These are phyloP conservation scores for Emmonsiellopsis sp. DNA, from an alignment of 2,329 filamentous ascomycete species.

Conservation along the genomic window DNA sequence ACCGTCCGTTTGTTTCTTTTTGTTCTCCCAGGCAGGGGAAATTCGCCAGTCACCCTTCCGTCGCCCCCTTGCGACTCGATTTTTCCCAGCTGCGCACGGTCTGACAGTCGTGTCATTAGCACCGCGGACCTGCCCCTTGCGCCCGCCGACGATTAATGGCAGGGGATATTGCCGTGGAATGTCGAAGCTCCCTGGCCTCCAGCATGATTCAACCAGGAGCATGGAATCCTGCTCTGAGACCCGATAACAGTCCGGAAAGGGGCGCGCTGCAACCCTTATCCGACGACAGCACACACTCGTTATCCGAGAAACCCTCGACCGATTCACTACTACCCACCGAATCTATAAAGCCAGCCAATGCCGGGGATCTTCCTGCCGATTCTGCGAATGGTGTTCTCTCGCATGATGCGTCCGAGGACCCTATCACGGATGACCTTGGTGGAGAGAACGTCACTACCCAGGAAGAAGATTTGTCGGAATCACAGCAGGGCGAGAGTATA, in stretches of 20 bases:
- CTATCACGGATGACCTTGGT: not conserved
- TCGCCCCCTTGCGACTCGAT: not conserved
- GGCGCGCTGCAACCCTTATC: not conserved
- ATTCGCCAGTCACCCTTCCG: not conserved
- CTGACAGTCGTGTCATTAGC: not conserved
- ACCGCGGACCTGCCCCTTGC: no score
- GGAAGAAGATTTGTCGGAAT: not conserved
- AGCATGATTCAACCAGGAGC: constrained; percentile 21
- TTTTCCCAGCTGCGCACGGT: not conserved
- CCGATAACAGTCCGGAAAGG: constrained; percentile 24
- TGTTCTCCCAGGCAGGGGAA: not conserved
- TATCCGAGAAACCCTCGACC: not conserved
- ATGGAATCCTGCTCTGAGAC: constrained; percentile 49
- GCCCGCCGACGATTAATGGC: constrained; percentile 2
- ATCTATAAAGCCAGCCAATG: not conserved
- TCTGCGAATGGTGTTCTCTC: not conserved
- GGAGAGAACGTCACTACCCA: not conserved
- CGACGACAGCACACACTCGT: not conserved
- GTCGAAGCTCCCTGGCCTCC: constrained; percentile 1
- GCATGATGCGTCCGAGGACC: not conserved
- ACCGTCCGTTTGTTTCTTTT: not conserved
- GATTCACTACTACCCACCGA: not conserved
- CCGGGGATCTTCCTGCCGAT: not conserved
- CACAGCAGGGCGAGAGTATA: not conserved
- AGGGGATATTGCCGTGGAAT: not conserved